Percentiles rank a stretch among this genome's conserved stretches.
phyloP scores from a whole-genome alignment of 2,329 filamentous ascomycete genomes.

The Xylaria sp. region DNA sequence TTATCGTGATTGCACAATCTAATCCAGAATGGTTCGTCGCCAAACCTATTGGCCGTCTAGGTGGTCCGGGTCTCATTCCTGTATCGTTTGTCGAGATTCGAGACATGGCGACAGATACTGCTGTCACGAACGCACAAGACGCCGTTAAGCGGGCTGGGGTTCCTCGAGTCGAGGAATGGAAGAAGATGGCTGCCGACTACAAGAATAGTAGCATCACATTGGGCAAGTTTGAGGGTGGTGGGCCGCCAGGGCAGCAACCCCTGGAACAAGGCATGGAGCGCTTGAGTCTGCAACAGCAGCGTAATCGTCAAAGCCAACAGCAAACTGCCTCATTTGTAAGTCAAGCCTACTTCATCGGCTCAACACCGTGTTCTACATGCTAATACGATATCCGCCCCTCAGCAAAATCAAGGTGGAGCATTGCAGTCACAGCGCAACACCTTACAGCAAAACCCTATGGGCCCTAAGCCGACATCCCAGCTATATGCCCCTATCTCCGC shows the following conservation, averaged over 20 bases:
- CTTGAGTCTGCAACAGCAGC: slow-evolving; percentile 75
- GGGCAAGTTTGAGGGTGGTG: slow-evolving; percentile 81
- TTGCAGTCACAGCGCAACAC: slow-evolving; percentile 56
- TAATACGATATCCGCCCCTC: slow-evolving; percentile 32
- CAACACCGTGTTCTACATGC: slow-evolving; percentile 17
- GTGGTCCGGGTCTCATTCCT: slow-evolving; percentile 93
- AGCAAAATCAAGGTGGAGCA: slow-evolving; percentile 50
- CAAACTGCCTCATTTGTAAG: slow-evolving; percentile 51
- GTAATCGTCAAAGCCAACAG: slow-evolving; percentile 59
- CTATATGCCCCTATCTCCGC: slow-evolving; percentile 82
- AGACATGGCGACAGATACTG: slow-evolving; percentile 88
- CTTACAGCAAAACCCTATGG: slow-evolving; percentile 54
- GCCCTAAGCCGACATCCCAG: slow-evolving; percentile 59
- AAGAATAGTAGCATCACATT: slow-evolving; percentile 99
- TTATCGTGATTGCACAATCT: slow-evolving; percentile 98
- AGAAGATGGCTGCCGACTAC: slow-evolving; percentile 98
- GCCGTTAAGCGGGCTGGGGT: slow-evolving; percentile 90
- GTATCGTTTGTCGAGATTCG: slow-evolving; percentile 97
- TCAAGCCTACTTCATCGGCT: slow-evolving; percentile 1
- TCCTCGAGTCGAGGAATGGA: slow-evolving; percentile 97
- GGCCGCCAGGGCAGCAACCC: slow-evolving; percentile 52
- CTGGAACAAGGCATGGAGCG: slow-evolving; percentile 79
- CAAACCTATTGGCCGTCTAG: slow-evolving; percentile 97
- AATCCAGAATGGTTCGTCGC: slow-evolving; percentile 99
- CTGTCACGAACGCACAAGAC: slow-evolving; percentile 83